These are phyloP conservation scores for Cymbopogon citratus DNA, from an alignment of 176 grass and related monocot species.

Conservation along the genomic window DNA sequence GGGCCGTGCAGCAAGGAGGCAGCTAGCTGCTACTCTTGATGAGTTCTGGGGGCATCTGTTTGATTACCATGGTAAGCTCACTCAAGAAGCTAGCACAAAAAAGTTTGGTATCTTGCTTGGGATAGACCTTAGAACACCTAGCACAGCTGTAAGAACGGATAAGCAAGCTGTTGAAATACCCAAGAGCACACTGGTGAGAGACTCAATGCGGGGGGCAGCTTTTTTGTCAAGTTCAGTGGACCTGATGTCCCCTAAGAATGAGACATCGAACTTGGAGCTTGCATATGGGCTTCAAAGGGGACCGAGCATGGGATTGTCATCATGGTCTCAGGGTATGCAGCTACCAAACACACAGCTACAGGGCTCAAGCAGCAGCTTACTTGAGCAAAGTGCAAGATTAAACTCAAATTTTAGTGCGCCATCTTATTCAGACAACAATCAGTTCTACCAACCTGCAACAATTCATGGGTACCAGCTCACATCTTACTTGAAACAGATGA, in stretches of 20 bases:
- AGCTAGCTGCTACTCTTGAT: constrained; percentile 74
- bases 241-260: constrained; percentile 40
- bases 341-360: constrained; percentile 42
- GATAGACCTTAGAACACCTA: constrained; percentile 60
- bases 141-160: constrained; percentile 49
- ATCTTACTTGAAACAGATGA: constrained; percentile 68
- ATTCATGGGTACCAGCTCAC: constrained; percentile 87
- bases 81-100: constrained; percentile 61
- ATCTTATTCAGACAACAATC: constrained; percentile 58
- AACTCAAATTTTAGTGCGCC: constrained; percentile 54
- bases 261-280: constrained; percentile 53
- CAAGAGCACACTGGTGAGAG: constrained; percentile 51
- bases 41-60: constrained; percentile 97
- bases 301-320: constrained; percentile 37
- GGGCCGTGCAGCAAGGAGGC: constrained; percentile 80
- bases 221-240: constrained; percentile 39
- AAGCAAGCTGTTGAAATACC: constrained; percentile 54
- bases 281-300: constrained; percentile 70
- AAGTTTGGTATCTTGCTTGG: constrained; percentile 72
- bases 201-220: constrained; percentile 32
- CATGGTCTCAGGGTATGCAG: constrained; percentile 76
- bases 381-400: constrained; percentile 49
- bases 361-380: constrained; percentile 45
- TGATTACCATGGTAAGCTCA: constrained; percentile 90
- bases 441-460: constrained; percentile 90